A percentile compares a stretch with the other conserved stretches of the same genome.
Conservation (phyloP, 2,329 filamentous ascomycete species). For the Pseudocercospora vitis region DNA sequence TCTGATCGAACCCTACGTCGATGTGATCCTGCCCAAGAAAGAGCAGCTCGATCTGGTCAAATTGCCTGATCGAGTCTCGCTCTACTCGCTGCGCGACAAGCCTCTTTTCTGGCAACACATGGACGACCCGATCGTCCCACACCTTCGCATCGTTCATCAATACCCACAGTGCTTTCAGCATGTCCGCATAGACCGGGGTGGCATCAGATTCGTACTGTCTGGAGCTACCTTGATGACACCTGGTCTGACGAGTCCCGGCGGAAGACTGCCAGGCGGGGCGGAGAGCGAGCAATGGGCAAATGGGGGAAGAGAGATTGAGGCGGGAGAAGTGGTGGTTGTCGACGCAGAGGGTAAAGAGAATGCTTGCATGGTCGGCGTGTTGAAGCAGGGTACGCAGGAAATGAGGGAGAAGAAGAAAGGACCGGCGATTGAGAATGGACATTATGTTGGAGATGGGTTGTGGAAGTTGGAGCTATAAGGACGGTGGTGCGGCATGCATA, state of each 20-base stretch:
- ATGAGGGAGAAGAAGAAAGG: conserved; percentile 95
- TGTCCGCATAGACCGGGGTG: conserved; percentile 88
- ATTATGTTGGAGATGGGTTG: conserved; percentile 90
- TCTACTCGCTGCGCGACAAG: conserved; percentile 76
- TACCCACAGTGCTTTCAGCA: conserved; percentile 82
- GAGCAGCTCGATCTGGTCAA: conserved; percentile 86
- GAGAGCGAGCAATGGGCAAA: conserved; percentile 47
- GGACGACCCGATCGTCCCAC: conserved; percentile 75
- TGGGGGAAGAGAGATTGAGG: conserved; percentile 66
- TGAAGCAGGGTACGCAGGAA: conserved; percentile 84
- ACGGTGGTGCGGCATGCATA: background rate
- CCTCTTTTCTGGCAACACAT: conserved; percentile 91
- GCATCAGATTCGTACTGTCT: conserved; percentile 92
- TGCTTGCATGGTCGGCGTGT: conserved; percentile 80
- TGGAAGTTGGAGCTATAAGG: conserved; percentile 66
- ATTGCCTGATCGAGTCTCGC: conserved; percentile 83
- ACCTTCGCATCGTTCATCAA: conserved; percentile 83
- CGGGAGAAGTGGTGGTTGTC: conserved; percentile 83
- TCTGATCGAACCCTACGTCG: conserved; percentile 80
- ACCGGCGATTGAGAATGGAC: conserved; percentile 86
- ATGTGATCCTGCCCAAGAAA: conserved; percentile 95
- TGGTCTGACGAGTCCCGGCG: conserved; percentile 80
- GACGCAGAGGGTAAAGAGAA: conserved; percentile 91
- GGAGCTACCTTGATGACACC: conserved; percentile 96
- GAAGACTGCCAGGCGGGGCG: conserved; percentile 64